These are phyloP conservation scores for Scorias spongiosa DNA, from an alignment of 2,329 filamentous ascomycete species.

Conservation along the genomic window DNA sequence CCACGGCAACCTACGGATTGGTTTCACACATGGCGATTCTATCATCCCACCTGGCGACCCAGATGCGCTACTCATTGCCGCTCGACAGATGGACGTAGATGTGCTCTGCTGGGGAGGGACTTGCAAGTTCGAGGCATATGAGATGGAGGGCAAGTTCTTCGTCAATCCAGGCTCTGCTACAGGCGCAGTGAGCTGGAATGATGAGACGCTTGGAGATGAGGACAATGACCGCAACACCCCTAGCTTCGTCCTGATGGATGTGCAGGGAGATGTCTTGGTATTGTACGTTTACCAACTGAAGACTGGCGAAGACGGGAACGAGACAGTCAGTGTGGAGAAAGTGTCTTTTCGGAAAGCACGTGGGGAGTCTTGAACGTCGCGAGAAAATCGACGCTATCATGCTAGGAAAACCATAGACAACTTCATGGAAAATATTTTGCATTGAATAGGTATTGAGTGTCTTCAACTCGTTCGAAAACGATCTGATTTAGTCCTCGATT, in stretches of 20 bases:
- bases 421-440: too few relatives aligned
- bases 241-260: conserved; percentile 96
- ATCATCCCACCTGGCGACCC: conserved; percentile 54
- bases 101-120: conserved; percentile 55
- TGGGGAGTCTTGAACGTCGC: background rate
- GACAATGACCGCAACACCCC: conserved; percentile 53
- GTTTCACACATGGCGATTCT: conserved; percentile 57
- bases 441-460: too few relatives aligned
- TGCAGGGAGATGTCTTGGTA: conserved; percentile 90
- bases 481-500: too few relatives aligned
- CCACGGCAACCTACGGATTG: conserved; percentile 52
- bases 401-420: background rate
- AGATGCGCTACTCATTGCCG: conserved; percentile 50
- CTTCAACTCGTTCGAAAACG: too few relatives aligned
- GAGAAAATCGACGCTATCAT: background rate
- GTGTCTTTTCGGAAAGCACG: conserved; percentile 37
- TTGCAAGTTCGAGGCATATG: conserved; percentile 55
- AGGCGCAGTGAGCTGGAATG: conserved; percentile 45
- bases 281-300: conserved; percentile 70
- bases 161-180: conserved; percentile 55
- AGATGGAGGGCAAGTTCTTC: conserved; percentile 58
- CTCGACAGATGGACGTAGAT: conserved; percentile 57
- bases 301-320: conserved; percentile 36
- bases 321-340: conserved; percentile 41
- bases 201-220: conserved; percentile 17